These are phyloP conservation scores for Nicotiana benthamiana DNA, from an alignment of 257 asterid species.

Conservation along the genomic window DNA sequence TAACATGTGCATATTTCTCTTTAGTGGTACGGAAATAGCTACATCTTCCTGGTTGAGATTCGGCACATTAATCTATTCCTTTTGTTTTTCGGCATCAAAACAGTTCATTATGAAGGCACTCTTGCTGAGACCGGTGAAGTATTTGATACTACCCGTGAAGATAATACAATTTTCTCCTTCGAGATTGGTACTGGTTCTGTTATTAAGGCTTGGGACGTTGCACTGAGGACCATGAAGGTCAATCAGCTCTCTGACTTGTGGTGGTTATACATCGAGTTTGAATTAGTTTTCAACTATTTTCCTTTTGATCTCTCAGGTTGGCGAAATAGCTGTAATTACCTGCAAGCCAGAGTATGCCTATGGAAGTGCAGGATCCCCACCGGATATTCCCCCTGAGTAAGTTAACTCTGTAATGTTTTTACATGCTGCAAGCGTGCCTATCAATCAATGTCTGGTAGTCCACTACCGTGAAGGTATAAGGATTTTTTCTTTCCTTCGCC, in stretches of 20 bases:
- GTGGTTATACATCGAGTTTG: neutral
- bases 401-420: neutral
- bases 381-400: conserved; percentile 91
- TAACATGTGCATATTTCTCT: neutral
- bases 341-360: conserved; percentile 96
- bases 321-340: conserved; percentile 85
- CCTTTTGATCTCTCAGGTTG: conserved; percentile 48
- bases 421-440: neutral
- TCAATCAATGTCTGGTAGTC: neutral
- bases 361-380: conserved; percentile 94
- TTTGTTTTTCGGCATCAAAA: neutral
- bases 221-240: conserved; percentile 92
- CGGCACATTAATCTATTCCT: neutral
- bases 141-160: conserved; percentile 92
- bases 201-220: conserved; percentile 90
- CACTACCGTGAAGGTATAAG: no score
- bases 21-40: neutral
- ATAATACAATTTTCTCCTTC: conserved; percentile 77
- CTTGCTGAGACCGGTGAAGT: conserved; percentile 90
- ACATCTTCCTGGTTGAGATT: neutral
- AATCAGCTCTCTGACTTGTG: neutral
- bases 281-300: neutral
- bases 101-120: conserved; percentile 93
- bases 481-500: no score
- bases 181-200: conserved; percentile 85